Percentiles rank a stretch among this genome's conserved stretches.
Conservation (phyloP, 805 yeast genomes). For the Metschnikowia cerradonensis region DNA sequence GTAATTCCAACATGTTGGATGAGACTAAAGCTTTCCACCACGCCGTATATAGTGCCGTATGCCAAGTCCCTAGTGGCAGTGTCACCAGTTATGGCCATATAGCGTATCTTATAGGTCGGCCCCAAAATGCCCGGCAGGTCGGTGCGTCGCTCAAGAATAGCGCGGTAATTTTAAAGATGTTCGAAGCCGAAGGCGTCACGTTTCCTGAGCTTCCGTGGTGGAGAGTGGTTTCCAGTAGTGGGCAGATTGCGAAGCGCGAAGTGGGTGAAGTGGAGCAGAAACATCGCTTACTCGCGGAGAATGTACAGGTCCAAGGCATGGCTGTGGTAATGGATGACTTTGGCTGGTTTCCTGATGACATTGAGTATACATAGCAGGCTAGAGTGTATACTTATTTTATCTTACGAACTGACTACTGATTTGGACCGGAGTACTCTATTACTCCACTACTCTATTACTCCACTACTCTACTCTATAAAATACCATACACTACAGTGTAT, state of each 20-base stretch:
- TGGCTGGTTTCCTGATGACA: constrained; percentile 72
- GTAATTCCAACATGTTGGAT: constrained; percentile 17
- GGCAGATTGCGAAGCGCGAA: constrained; percentile 54
- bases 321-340: constrained; percentile 40
- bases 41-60: constrained; percentile 54
- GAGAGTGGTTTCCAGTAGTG: constrained; percentile 66
- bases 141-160: constrained; percentile 63
- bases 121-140: constrained; percentile 69
- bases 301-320: constrained; percentile 31
- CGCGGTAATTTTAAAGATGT: constrained; percentile 19
- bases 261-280: constrained; percentile 47
- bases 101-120: constrained; percentile 58
- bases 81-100: constrained; percentile 73
- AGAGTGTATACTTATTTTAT: no score
- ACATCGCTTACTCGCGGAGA: constrained; percentile 43
- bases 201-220: constrained; percentile 66
- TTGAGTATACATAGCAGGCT: constrained; percentile 6
- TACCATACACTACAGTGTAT: no score
- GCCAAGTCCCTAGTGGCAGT: constrained; percentile 54
- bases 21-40: constrained; percentile 55
- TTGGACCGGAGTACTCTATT: no score
- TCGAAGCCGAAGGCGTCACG: constrained; percentile 21
- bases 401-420: no score
- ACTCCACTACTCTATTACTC: no score
- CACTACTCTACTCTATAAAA: no score